These are phyloP conservation scores for Ceratocystis alfenasii DNA, from an alignment of 2,329 filamentous ascomycete genomes.

Conservation along the genomic window DNA sequence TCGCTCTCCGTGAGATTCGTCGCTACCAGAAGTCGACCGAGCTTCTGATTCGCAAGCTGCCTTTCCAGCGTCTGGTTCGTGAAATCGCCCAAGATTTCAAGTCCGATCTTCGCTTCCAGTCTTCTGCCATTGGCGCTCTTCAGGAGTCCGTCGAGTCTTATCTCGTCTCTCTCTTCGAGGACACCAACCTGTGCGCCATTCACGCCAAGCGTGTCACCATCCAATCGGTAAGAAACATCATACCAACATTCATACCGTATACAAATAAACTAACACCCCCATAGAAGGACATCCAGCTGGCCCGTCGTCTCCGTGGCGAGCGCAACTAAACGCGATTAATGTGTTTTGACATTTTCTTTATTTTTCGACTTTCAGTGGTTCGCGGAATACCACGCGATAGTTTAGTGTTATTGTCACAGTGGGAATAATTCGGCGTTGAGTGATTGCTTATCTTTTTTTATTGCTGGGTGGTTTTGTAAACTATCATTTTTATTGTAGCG, in stretches of 20 bases:
- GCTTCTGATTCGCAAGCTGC: conserved; percentile 90
- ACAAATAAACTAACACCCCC: conserved; percentile 10
- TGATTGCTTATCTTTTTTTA: conserved; percentile 20
- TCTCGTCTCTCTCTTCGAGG: conserved; percentile 94
- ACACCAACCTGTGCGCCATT: conserved; percentile 96
- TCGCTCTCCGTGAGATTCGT: conserved; percentile 97
- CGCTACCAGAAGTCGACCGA: conserved; percentile 97
- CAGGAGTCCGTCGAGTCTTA: conserved; percentile 99
- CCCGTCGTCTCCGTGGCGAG: conserved; percentile 87
- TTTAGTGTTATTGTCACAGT: conserved; percentile 22
- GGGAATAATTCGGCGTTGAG: conserved; percentile 22
- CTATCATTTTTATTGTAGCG: conserved; percentile 22
- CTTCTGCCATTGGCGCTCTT: conserved; percentile 88
- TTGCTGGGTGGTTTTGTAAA: conserved; percentile 23
- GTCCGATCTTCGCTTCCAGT: conserved; percentile 94
- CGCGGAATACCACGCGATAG: conserved; percentile 20
- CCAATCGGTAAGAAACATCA: conserved; percentile 42
- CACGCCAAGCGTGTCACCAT: conserved; percentile 99
- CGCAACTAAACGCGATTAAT: conserved; percentile 51
- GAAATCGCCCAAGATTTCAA: conserved; percentile 96
- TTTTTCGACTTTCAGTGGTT: conserved; percentile 17
- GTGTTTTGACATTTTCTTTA: conserved; percentile 14
- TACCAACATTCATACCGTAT: no score
- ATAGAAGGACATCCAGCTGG: conserved; percentile 86
- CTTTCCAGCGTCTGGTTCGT: conserved; percentile 93